Base-by-base conservation (phyloP, 164 flowering plant species). In the Chimonanthus salicifolius region DNA sequence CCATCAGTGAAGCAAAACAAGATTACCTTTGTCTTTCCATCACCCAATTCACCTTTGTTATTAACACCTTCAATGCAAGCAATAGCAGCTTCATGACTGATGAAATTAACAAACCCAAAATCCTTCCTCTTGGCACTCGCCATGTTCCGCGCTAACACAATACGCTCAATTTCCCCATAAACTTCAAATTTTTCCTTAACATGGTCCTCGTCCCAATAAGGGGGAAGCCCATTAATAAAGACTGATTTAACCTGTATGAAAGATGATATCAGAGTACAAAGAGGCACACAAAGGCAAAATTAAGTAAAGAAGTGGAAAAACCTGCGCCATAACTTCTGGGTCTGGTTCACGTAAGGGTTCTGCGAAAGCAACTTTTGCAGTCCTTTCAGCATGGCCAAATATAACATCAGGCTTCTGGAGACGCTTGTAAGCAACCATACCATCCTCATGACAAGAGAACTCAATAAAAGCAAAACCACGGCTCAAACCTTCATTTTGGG, bases 281-380 rank as follows among this genome's bases (percentile, higher is more conserved):
- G 5, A n/a, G 11, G 15, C 9, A 13, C 4, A 54, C 8, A 3
- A n/a, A 11, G 60, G 60, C 5, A 54, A 54, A 54, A 4, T 33
- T 33, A 33, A 33, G 33, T 33, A 33, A 33, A 33, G 33, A 51
- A 21, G 46, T n/a, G 33, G 8, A 67, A 47, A 51, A 51, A 73
- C 75, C 64, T 88, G 88, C 43, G 94, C 87, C 97, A 91, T 88
- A 47, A 91, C 74, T 71, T 88, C 88, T 21, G 90, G 89, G 79
- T 89, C 92, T 11, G 97, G 94, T 71, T 89, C 97, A 49, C 87
- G 87, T 69, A 89, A 71, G 63, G 97, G 94, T 77, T 89, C 97
- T 44, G 94, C 97, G 86, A 91, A 91, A 54, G 97, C 94, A 58
- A 91, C 92, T 80, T 89, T 91, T 48, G 80, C 94, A 75, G 92